Percentiles rank a stretch among this genome's conserved stretches.
Evolutionary conservation across 805 yeast genomes (phyloP).

Genomic region (Dipodascopsis uninucleata): DNA sequence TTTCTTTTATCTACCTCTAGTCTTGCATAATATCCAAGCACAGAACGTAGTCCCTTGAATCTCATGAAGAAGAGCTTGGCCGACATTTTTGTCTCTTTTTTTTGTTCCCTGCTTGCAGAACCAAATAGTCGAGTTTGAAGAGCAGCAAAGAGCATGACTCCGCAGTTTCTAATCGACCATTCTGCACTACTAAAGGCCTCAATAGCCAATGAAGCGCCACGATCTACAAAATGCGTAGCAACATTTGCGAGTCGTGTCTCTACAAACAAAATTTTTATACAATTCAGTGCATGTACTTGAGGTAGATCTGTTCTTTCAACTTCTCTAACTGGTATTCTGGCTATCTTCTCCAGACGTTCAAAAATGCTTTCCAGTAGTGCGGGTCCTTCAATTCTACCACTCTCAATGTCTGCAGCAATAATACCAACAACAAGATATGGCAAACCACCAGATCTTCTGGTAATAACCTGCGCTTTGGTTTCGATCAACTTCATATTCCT

Average conservation of each 20-base stretch:
- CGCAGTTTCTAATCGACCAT: slow-evolving; percentile 90
- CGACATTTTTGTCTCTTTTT: slow-evolving; percentile 42
- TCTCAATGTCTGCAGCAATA: slow-evolving; percentile 48
- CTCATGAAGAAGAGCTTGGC: slow-evolving; percentile 70
- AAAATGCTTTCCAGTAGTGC: slow-evolving; percentile 51
- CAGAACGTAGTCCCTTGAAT: too few species aligned
- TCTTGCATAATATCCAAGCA: too few species aligned
- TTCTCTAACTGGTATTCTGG: slow-evolving; percentile 47
- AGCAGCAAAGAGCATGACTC: slow-evolving; percentile 87
- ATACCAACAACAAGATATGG: slow-evolving; percentile 77
- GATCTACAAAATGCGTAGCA: slow-evolving; percentile 51
- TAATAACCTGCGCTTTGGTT: slow-evolving; percentile 62
- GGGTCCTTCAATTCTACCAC: slow-evolving; percentile 30
- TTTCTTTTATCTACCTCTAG: slow-evolving; percentile 35
- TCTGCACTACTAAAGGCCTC: slow-evolving; percentile 57
- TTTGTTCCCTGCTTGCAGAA: too few species aligned
- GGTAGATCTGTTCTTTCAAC: slow-evolving; percentile 69
- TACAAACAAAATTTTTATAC: slow-evolving; percentile 67
- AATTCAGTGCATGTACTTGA: slow-evolving; percentile 90
- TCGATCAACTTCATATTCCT: slow-evolving; percentile 52
- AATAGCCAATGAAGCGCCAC: slow-evolving; percentile 59
- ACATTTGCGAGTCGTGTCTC: slow-evolving; percentile 62
- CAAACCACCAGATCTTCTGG: slow-evolving; percentile 89
- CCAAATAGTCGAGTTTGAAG: slow-evolving; percentile 80
- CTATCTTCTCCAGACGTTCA: slow-evolving; percentile 50